Evolutionary conservation across 139 green algal genomes (phyloP).

Genomic region (Auxenochlorella protothecoides): DNA sequence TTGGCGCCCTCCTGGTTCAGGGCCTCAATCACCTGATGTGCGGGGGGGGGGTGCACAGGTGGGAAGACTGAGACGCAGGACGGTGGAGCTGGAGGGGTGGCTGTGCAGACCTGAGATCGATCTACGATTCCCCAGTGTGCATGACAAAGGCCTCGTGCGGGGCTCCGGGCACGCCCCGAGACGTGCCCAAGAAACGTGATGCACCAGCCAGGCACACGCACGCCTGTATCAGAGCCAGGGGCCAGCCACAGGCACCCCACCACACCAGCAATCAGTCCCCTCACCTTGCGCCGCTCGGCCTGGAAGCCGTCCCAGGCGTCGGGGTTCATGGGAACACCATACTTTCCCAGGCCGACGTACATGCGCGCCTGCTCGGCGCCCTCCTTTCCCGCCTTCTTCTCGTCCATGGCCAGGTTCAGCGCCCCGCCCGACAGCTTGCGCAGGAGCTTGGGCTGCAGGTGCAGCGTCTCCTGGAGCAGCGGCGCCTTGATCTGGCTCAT

Average conservation of each 20-base stretch:
- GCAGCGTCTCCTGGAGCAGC: conserved; percentile 8
- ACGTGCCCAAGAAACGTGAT: no score
- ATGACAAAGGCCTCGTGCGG: background rate
- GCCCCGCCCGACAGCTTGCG: conserved; percentile 3
- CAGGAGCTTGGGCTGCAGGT: conserved; percentile 13
- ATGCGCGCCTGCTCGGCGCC: conserved; percentile 12
- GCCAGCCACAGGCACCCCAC: background rate
- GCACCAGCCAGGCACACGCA: background rate
- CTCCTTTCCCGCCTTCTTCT: conserved; percentile 11
- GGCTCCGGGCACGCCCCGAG: no score
- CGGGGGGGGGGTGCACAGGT: no score
- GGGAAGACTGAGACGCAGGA: background rate
- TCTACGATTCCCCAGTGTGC: background rate
- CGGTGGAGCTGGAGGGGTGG: background rate
- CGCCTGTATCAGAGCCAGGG: background rate
- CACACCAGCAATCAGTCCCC: background rate
- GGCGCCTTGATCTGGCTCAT: conserved; percentile 11
- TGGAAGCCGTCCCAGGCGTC: conserved; percentile 14
- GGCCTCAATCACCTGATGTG: conserved; percentile 4
- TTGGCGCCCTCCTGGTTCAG: conserved; percentile 10
- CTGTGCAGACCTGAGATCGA: background rate
- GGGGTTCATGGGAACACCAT: conserved; percentile 14
- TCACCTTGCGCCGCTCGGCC: conserved; percentile 12
- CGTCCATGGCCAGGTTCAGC: conserved; percentile 1
- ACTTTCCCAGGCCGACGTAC: conserved; percentile 12